Percentiles rank a stretch among this genome's conserved stretches.
Conservation (phyloP, 352 stramenopile genomes). For the Plasmopara halstedii region DNA sequence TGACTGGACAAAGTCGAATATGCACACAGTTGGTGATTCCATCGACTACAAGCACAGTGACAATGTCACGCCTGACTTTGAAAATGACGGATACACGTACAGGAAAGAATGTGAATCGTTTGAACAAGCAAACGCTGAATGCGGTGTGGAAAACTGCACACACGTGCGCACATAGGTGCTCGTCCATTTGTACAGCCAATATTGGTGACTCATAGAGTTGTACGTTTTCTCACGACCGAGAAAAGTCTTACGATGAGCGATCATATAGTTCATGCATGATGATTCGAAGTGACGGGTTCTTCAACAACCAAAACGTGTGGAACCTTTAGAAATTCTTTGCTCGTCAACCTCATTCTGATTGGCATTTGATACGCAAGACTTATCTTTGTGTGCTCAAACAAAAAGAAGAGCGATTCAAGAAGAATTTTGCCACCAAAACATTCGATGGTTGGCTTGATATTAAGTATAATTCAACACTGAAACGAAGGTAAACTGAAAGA, state of each 20-base stretch:
- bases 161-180: no score
- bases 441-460: conserved; percentile 2
- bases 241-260: not conserved
- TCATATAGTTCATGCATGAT: not conserved
- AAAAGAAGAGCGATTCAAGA: conserved; percentile 2
- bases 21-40: not conserved
- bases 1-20: not conserved
- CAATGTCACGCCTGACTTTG: not conserved
- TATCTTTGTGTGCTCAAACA: conserved; percentile 1
- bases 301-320: conserved; percentile 1
- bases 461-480: conserved; percentile 1
- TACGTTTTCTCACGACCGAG: no score
- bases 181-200: no score
- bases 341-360: conserved; percentile 3
- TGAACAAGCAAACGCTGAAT: not conserved
- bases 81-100: not conserved
- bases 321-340: not conserved
- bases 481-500: conserved; percentile 2
- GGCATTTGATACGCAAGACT: not conserved
- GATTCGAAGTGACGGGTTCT: not conserved
- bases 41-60: not conserved
- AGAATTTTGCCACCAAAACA: not conserved
- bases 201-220: no score
- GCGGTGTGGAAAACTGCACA: not conserved
- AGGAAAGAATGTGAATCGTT: not conserved